Conservation (phyloP, 1,284 basidiomycete genomes). For the Marasmius tenuissimus region DNA sequence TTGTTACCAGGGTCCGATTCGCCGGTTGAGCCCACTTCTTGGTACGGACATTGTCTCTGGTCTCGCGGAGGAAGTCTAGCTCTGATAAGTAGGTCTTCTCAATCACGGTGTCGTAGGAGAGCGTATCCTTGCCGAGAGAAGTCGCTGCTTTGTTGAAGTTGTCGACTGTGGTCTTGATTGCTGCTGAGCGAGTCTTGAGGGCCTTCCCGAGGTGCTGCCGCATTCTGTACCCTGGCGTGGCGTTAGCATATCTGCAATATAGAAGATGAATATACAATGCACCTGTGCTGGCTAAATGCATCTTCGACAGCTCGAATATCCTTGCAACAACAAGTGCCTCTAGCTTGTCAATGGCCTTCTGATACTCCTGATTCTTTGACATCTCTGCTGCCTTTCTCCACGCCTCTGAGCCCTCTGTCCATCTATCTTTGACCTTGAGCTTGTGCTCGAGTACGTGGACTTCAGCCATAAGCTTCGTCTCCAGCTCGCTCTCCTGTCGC, state of each 20-base stretch:
- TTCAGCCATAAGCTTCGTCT: too few relatives aligned
- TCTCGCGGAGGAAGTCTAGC: slow-evolving; percentile 24
- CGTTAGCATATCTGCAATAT: not conserved
- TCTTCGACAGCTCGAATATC: slow-evolving; percentile 6
- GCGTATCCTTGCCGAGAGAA: not conserved
- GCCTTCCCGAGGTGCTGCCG: slow-evolving; percentile 5
- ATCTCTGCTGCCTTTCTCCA: not conserved
- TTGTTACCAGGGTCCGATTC: slow-evolving; percentile 12
- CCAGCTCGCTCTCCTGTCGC: not conserved
- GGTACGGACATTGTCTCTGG: slow-evolving; percentile 16
- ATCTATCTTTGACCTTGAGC: not conserved
- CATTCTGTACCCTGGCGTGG: slow-evolving; percentile 2
- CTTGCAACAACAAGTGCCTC: not conserved
- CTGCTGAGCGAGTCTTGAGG: not conserved
- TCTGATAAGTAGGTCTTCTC: slow-evolving; percentile 22
- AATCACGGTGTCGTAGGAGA: slow-evolving; percentile 19
- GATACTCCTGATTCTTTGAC: not conserved
- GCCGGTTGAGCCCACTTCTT: slow-evolving; percentile 19
- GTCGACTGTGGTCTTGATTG: slow-evolving; percentile 1
- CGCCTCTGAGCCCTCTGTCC: not conserved
- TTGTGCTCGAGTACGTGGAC: not conserved
- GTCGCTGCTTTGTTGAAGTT: not conserved
- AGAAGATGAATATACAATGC: too few relatives aligned
- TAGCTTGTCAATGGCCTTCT: slow-evolving; percentile 4
- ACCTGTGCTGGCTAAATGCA: too few relatives aligned